phyloP scores from a whole-genome alignment of 2,329 filamentous ascomycete species.

The Fusarium burgessii region DNA sequence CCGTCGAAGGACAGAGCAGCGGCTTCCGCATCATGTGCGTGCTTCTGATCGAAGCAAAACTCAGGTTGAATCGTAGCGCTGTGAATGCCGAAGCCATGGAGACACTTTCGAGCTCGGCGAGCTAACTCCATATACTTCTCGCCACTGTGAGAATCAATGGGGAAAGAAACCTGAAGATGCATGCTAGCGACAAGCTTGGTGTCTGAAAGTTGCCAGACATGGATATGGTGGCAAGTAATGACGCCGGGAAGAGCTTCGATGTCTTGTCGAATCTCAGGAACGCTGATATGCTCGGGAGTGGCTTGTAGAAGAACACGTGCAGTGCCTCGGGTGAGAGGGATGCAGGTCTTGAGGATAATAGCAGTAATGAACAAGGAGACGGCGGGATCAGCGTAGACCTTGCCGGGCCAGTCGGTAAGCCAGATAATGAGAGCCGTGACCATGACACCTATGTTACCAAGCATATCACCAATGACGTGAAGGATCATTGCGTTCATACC shows the following conservation, averaged over 20 bases:
- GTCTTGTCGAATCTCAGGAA: constrained; percentile 92
- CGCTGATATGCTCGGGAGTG: constrained; percentile 86
- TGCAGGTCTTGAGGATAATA: constrained; percentile 78
- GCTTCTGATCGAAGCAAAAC: constrained; percentile 70
- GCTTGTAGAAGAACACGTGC: constrained; percentile 93
- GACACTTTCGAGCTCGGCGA: constrained; percentile 82
- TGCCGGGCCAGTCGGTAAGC: constrained; percentile 84
- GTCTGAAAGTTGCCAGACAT: constrained; percentile 97
- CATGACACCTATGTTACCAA: constrained; percentile 90
- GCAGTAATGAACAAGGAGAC: constrained; percentile 95
- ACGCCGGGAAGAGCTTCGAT: constrained; percentile 88
- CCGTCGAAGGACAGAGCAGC: constrained; percentile 54
- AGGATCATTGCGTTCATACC: constrained; percentile 92
- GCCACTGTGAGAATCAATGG: constrained; percentile 83
- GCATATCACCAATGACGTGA: constrained; percentile 83
- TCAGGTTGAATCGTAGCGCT: constrained; percentile 98
- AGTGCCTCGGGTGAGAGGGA: constrained; percentile 83
- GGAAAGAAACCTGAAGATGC: constrained; percentile 92
- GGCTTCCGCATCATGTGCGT: constrained; percentile 54
- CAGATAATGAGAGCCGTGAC: constrained; percentile 88
- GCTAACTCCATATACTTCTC: constrained; percentile 92
- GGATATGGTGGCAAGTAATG: constrained; percentile 91
- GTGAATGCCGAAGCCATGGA: constrained; percentile 96
- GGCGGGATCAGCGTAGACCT: constrained; percentile 88
- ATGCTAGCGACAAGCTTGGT: constrained; percentile 93